Evolutionary conservation across 2,329 filamentous ascomycete species (phyloP).

Genomic region (Fusarium sterilihyphosum): DNA sequence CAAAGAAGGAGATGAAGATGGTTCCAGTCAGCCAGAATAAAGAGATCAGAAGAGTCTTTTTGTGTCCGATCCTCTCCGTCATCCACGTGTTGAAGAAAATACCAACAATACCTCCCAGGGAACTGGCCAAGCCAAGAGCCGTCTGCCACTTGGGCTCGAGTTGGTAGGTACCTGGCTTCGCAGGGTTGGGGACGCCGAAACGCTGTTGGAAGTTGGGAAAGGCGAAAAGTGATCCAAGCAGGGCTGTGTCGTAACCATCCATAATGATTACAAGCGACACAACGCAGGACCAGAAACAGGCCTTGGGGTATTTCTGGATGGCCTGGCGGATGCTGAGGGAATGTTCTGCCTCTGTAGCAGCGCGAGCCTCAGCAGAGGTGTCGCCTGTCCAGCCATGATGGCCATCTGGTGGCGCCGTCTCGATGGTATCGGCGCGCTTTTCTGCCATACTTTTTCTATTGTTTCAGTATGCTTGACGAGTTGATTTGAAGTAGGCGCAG

Average conservation of each 20-base stretch:
- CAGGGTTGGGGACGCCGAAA: not conserved
- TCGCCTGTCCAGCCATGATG: not conserved
- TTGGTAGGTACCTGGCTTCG: not conserved
- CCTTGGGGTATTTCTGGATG: conserved; percentile 21
- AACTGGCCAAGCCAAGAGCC: not conserved
- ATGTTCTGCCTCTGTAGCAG: not conserved
- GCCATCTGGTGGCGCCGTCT: not conserved
- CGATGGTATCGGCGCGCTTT: not conserved
- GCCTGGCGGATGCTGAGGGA: not conserved
- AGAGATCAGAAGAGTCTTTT: conserved; percentile 61
- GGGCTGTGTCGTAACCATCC: conserved; percentile 47
- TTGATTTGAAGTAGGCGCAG: too few relatives aligned
- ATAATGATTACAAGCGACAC: conserved; percentile 49
- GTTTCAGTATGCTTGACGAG: too few relatives aligned
- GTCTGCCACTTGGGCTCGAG: conserved; percentile 7
- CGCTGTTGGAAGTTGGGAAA: conserved; percentile 32
- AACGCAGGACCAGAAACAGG: conserved; percentile 45
- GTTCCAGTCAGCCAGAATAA: conserved; percentile 49
- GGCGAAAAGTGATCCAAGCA: conserved; percentile 44
- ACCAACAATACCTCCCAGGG: conserved; percentile 29
- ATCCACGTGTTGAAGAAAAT: conserved; percentile 32
- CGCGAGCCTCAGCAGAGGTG: not conserved
- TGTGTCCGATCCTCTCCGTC: conserved; percentile 25
- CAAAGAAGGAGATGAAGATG: conserved; percentile 47
- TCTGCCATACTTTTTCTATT: not conserved